Conservation (phyloP, 2,329 filamentous ascomycete species). For the Nigrospora osmanthi region DNA sequence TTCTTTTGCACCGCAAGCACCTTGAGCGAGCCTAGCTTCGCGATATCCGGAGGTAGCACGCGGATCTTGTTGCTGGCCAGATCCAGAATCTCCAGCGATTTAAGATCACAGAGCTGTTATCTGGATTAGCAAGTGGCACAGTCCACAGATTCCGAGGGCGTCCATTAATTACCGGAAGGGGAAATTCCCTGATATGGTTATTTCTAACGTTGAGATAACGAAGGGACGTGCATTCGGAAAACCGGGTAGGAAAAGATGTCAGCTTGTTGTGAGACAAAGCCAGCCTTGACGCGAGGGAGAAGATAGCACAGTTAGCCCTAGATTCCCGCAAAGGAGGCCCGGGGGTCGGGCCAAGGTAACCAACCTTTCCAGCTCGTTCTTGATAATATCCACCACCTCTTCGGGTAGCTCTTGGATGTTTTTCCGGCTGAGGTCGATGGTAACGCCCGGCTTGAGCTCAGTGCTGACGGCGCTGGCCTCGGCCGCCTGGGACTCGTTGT, state of each 20-base stretch:
- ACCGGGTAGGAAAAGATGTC: slow-evolving; percentile 59
- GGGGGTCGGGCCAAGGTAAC: slow-evolving; percentile 12
- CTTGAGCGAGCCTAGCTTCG: slow-evolving; percentile 75
- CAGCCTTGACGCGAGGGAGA: slow-evolving; percentile 39
- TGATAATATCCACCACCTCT: slow-evolving; percentile 68
- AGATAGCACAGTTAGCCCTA: no score
- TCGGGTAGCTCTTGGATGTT: slow-evolving; percentile 64
- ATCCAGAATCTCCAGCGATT: slow-evolving; percentile 85
- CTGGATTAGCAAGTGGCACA: slow-evolving; percentile 10
- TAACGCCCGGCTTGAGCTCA: slow-evolving; percentile 62
- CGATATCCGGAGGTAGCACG: slow-evolving; percentile 69
- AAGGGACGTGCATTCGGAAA: slow-evolving; percentile 68
- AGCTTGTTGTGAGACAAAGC: slow-evolving; percentile 77
- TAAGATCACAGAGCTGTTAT: slow-evolving; percentile 72
- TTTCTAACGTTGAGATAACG: slow-evolving; percentile 76
- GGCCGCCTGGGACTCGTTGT: slow-evolving; percentile 55
- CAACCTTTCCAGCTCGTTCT: slow-evolving; percentile 65
- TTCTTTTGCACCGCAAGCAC: slow-evolving; percentile 86
- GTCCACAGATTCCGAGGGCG: no score
- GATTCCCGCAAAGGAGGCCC: not conserved
- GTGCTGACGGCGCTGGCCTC: slow-evolving; percentile 51
- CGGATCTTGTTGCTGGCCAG: slow-evolving; percentile 81
- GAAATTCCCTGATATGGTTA: slow-evolving; percentile 62
- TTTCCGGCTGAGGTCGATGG: slow-evolving; percentile 70
- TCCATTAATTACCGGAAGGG: slow-evolving; percentile 37